Percentiles rank a stretch among this genome's conserved stretches.
Evolutionary conservation across 108 stramenopile genomes (phyloP).

Genomic region (Skeletonema grethae): DNA sequence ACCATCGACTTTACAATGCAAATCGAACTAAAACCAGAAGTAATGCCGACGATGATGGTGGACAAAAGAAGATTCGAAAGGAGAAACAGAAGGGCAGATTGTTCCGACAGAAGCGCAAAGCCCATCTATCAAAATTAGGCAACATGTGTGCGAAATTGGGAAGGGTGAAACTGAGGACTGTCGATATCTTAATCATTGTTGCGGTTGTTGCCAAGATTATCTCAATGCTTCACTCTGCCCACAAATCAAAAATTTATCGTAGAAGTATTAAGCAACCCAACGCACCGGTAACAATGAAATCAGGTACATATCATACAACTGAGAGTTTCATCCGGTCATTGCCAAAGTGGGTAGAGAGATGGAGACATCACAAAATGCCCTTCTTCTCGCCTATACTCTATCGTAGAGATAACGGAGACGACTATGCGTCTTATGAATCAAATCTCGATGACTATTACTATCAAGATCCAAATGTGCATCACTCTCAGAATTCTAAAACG

Average conservation of each 20-base stretch:
- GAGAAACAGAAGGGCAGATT: not conserved
- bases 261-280: not conserved
- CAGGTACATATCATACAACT: not conserved
- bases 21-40: not conserved
- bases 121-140: not conserved
- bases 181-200: slow-evolving; percentile 16
- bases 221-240: slow-evolving; percentile 13
- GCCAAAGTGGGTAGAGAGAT: slow-evolving; percentile 20
- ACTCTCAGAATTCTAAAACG: not conserved
- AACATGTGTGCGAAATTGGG: slow-evolving; percentile 16
- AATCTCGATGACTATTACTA: not conserved
- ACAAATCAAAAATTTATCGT: not conserved
- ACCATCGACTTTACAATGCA: not conserved
- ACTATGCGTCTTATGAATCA: slow-evolving; percentile 5
- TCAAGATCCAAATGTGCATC: not conserved
- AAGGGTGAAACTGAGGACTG: not conserved
- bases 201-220: slow-evolving; percentile 10
- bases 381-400: slow-evolving; percentile 38
- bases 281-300: not conserved
- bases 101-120: not conserved
- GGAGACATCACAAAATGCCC: slow-evolving; percentile 36
- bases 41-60: not conserved
- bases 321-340: not conserved
- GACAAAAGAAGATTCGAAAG: slow-evolving; percentile 15
- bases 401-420: slow-evolving; percentile 22